These are phyloP conservation scores for Otatea glauca DNA, from an alignment of 176 grass and related monocot species.

Conservation along the genomic window DNA sequence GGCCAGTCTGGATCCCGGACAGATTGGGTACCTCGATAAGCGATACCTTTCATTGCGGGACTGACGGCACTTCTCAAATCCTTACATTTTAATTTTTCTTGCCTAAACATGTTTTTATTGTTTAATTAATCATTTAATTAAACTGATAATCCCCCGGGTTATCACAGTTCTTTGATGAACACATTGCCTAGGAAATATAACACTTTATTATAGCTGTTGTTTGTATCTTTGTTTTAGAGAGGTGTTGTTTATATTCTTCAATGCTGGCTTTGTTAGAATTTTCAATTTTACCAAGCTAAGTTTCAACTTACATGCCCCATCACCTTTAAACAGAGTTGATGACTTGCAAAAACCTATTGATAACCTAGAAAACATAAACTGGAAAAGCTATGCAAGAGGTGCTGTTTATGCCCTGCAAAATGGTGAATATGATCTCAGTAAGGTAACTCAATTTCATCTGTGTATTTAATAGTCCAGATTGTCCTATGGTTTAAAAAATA, in stretches of 20 bases:
- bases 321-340: conserved; percentile 57
- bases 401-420: conserved; percentile 89
- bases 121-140: too few relatives aligned
- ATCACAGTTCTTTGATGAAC: background rate
- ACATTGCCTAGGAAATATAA: conserved; percentile 17
- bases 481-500: conserved; percentile 2
- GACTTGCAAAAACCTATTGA: conserved; percentile 71
- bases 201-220: background rate
- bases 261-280: conserved; percentile 17
- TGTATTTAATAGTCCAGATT: conserved; percentile 36
- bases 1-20: too few relatives aligned
- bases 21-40: too few relatives aligned
- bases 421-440: conserved; percentile 77
- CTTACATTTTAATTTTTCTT: too few relatives aligned
- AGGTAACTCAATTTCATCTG: conserved; percentile 54
- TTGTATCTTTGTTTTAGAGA: background rate
- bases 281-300: conserved; percentile 25
- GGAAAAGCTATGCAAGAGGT: conserved; percentile 85
- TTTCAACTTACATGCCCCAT: background rate
- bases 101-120: too few relatives aligned
- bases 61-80: too few relatives aligned
- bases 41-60: too few relatives aligned
- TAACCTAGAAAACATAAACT: conserved; percentile 70
- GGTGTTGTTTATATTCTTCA: background rate
- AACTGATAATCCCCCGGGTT: too few relatives aligned